Evolutionary conservation across 306 rosid genomes (phyloP).

Genomic region (Corylus americana): DNA sequence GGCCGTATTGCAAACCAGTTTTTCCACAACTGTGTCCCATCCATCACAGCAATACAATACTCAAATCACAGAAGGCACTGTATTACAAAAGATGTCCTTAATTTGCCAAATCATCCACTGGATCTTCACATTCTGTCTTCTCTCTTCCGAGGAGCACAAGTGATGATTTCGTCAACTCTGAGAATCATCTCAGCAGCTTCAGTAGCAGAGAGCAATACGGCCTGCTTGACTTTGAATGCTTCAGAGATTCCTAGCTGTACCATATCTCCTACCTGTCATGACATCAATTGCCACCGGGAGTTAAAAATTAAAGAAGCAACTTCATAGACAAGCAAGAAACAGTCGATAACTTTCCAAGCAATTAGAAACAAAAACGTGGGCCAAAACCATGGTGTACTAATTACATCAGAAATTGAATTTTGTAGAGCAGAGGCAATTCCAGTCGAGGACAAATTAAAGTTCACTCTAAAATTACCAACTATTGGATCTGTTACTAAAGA

Average conservation of each 20-base stretch:
- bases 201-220: slow-evolving; percentile 85
- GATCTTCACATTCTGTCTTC: slow-evolving; percentile 82
- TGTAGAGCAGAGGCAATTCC: neutral
- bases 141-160: slow-evolving; percentile 94
- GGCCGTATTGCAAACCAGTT: neutral
- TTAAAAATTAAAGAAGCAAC: neutral
- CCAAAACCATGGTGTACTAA: neutral
- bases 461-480: neutral
- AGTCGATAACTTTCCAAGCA: neutral
- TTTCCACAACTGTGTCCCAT: neutral
- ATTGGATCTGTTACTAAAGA: neutral
- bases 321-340: neutral
- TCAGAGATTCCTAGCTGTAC: slow-evolving; percentile 76
- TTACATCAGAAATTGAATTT: neutral
- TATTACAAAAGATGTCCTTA: slow-evolving; percentile 7
- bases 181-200: slow-evolving; percentile 99
- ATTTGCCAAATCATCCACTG: slow-evolving; percentile 11
- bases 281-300: neutral
- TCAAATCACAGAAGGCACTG: slow-evolving; percentile 11
- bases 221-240: slow-evolving; percentile 91
- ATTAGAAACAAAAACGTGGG: neutral
- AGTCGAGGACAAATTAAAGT: neutral
- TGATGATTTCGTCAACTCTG: slow-evolving; percentile 94
- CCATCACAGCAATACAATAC: slow-evolving; percentile 7
- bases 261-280: slow-evolving; percentile 90